These are phyloP conservation scores for Calonectria naviculata DNA, from an alignment of 2,329 filamentous ascomycete species.

Conservation along the genomic window DNA sequence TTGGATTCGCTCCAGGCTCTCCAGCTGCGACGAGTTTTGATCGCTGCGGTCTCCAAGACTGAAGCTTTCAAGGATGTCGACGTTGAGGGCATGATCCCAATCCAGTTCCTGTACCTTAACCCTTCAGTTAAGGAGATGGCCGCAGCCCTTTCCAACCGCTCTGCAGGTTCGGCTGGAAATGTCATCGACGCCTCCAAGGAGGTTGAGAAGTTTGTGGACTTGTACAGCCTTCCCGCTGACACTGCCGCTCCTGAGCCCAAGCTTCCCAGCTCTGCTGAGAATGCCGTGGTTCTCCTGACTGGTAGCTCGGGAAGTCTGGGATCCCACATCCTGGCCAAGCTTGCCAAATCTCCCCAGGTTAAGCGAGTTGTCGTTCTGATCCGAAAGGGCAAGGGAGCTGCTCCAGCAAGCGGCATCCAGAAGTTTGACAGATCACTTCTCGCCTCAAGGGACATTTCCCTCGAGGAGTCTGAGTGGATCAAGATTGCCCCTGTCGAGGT, in stretches of 20 bases:
- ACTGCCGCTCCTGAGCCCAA: not conserved
- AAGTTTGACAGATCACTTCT: conserved; percentile 17
- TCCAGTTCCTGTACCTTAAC: conserved; percentile 33
- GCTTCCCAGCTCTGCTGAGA: conserved; percentile 6
- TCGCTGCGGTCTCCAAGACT: conserved; percentile 24
- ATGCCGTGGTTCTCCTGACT: conserved; percentile 31
- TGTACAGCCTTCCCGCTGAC: conserved; percentile 7
- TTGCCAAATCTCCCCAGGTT: conserved; percentile 23
- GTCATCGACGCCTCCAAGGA: not conserved
- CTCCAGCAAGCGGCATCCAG: not conserved
- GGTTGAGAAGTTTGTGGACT: conserved; percentile 14
- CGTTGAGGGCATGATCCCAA: conserved; percentile 21
- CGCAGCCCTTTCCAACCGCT: conserved; percentile 11
- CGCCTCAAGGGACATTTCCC: conserved; percentile 15
- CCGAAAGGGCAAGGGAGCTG: conserved; percentile 1
- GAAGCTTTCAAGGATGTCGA: conserved; percentile 23
- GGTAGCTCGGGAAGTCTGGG: conserved; percentile 34
- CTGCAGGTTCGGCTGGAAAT: not conserved
- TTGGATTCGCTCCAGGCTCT: conserved; percentile 28
- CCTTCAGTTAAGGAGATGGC: conserved; percentile 25
- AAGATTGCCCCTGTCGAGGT: conserved; percentile 29
- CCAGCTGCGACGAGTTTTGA: conserved; percentile 18
- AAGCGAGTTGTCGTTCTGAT: conserved; percentile 19
- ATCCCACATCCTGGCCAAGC: conserved; percentile 23
- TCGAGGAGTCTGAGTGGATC: conserved; percentile 19